phyloP scores from a whole-genome alignment of 2,329 filamentous ascomycete species.

The Immersiporthe knoxdaviesiana region DNA sequence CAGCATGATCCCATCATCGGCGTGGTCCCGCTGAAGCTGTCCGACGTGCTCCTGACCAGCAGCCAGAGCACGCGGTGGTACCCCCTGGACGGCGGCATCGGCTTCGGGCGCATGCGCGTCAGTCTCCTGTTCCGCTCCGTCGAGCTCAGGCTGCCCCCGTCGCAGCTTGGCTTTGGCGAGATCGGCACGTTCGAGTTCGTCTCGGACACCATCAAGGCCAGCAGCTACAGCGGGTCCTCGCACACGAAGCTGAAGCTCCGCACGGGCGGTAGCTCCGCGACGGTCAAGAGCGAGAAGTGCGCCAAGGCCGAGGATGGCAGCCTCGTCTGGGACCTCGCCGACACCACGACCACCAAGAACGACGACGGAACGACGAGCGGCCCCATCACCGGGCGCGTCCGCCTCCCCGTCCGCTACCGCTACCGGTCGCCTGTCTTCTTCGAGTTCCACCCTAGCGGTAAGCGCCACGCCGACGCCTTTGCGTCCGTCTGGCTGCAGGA shows the following conservation, averaged over 20 bases:
- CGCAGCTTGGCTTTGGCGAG: constrained; percentile 84
- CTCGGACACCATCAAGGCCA: constrained; percentile 69
- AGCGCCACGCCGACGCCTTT: constrained; percentile 73
- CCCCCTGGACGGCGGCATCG: constrained; percentile 91
- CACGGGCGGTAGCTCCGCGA: constrained; percentile 82
- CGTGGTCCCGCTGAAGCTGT: constrained; percentile 84
- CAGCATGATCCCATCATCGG: constrained; percentile 95
- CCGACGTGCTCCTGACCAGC: constrained; percentile 83
- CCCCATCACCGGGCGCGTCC: constrained; percentile 44
- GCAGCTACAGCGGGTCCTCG: constrained; percentile 62
- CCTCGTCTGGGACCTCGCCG: constrained; percentile 54
- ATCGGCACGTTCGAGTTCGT: constrained; percentile 92
- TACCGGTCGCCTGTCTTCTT: constrained; percentile 90
- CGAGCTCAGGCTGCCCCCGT: constrained; percentile 81
- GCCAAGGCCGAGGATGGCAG: constrained; percentile 61
- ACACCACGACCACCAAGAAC: constrained; percentile 43
- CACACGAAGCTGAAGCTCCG: constrained; percentile 79
- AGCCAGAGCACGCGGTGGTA: constrained; percentile 92
- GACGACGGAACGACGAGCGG: constrained; percentile 32
- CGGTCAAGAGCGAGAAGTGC: constrained; percentile 67
- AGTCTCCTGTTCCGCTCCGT: constrained; percentile 89
- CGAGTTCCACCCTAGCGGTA: constrained; percentile 74
- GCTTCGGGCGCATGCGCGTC: constrained; percentile 87
- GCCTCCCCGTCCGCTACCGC: constrained; percentile 85
- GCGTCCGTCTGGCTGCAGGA: constrained; percentile 86